Conservation (phyloP, 2,329 filamentous ascomycete species). For the Elsinoe necatrix region DNA sequence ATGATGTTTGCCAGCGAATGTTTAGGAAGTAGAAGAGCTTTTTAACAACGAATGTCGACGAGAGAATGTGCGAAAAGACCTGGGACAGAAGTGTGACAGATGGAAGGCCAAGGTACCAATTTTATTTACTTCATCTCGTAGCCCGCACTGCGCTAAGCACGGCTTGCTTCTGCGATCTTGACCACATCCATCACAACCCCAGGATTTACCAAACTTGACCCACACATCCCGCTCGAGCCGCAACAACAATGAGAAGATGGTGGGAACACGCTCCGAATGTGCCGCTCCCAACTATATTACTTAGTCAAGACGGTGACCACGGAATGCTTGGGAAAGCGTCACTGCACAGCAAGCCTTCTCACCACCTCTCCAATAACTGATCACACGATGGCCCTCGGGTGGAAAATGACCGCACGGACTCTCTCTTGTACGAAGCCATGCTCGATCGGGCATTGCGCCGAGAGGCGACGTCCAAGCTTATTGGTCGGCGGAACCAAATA, state of each 20-base stretch:
- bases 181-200: conserved; percentile 10
- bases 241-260: neutral
- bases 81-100: neutral
- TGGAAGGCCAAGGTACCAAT: conserved; percentile 6
- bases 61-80: conserved; percentile 7
- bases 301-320: too few species aligned
- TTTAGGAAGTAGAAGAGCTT: conserved; percentile 10
- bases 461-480: neutral
- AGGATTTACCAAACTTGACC: neutral
- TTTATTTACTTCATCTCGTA: conserved; percentile 12
- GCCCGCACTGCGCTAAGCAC: neutral
- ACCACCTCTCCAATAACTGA: neutral
- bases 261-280: neutral
- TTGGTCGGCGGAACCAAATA: conserved; percentile 1
- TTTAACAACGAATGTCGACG: conserved; percentile 1
- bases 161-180: neutral
- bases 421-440: conserved; percentile 12
- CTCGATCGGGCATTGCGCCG: conserved; percentile 11
- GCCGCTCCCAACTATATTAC: too few species aligned
- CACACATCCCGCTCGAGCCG: conserved; percentile 10
- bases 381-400: neutral
- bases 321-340: neutral
- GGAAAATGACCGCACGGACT: neutral
- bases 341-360: neutral
- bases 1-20: neutral